Evolutionary conservation across 306 rosid genomes (phyloP).

Genomic region (Castanopsis chinensis): DNA sequence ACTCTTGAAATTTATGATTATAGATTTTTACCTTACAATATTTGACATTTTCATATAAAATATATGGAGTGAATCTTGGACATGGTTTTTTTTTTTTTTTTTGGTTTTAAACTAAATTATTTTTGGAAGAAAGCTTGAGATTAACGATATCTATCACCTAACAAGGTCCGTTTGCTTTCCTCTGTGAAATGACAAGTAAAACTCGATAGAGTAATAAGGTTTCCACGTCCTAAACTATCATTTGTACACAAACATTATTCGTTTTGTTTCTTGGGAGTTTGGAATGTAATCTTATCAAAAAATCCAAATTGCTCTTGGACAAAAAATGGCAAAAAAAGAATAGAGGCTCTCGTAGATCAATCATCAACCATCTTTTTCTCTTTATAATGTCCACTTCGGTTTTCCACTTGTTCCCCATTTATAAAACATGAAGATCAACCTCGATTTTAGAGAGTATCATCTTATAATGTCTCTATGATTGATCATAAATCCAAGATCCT

Average conservation of each 20-base stretch:
- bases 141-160: neutral
- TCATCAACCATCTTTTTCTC: neutral
- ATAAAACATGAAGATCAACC: conserved; percentile 5
- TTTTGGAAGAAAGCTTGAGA: neutral
- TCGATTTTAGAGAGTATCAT: neutral
- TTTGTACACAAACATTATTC: neutral
- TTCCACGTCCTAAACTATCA: neutral
- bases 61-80: neutral
- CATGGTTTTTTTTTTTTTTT: too few species aligned
- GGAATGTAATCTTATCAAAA: neutral
- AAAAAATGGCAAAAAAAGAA: neutral
- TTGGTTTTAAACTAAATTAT: too few species aligned
- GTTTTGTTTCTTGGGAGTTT: neutral
- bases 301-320: neutral
- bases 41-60: neutral
- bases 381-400: conserved; percentile 9
- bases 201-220: neutral
- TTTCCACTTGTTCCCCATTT: conserved; percentile 34
- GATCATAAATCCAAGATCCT: neutral
- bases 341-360: neutral
- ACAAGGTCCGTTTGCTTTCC: neutral
- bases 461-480: conserved; percentile 8
- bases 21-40: neutral
- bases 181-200: neutral
- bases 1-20: too few species aligned